Base-by-base conservation (phyloP, 352 stramenopile genomes). In the Blastocystis sp. region DNA sequence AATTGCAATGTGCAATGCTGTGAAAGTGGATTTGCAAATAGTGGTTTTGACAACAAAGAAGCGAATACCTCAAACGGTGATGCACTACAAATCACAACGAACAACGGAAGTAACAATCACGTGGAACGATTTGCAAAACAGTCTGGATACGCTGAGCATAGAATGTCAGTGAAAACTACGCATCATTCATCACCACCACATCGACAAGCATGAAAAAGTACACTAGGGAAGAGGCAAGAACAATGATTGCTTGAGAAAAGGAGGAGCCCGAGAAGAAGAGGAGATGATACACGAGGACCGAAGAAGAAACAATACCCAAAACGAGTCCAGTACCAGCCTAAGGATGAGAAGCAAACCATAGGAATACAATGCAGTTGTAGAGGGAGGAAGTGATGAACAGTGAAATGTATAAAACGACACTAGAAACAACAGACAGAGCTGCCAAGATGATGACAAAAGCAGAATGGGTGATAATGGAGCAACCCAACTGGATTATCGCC, bases 121-220 rank as follows among this genome's bases (percentile, higher is more conserved):
- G 9, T 14, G 71, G 71, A 66, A 66, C 56, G 21, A 81, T 60
- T 38, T 59, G 71, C n/a, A 62, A 60, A 81, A 81, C 66, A 9
- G 71, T 81, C 48, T 81, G 71, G 3, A 81, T 28, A 62, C 71
- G 41, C 48, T 81, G 71, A 19, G 71, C 71, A 64, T 74, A 65
- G 48, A 40, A 59, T 28, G 53, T 62, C 4, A 65, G 56, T 66
- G 53, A 81, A 38, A 59, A 81, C 71, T 81, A 81, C 7, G 7
- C 40, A 14, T 45, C 17, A 81, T 21, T 43, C 14, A 40, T 45
- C 7, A 14, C 43, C 21, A 2, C 21, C 17, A 28, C 11, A 10
- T 48, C 53, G 45, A 81, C 40, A 11, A 81, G 52, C 17, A 64
- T 41, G 59, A 71, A 48, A 71, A 81, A 81, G 28, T 23, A 81